Evolutionary conservation across 257 asterid genomes (phyloP).

Genomic region (Solanum sparsipilum): DNA sequence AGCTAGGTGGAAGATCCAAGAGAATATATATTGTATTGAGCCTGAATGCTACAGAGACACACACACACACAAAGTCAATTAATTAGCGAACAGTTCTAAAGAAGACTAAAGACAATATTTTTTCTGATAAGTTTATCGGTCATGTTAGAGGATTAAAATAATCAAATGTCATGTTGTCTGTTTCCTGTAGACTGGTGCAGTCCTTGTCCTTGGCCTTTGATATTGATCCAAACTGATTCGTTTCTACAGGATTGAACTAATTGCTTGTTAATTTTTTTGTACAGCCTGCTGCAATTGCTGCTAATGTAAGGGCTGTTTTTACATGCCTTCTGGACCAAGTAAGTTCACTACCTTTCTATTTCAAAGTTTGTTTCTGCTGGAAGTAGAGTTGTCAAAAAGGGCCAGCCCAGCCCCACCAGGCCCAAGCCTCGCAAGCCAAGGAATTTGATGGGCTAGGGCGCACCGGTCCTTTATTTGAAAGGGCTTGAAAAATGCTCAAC

Average conservation of each 20-base stretch:
- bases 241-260: constrained; percentile 1
- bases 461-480: too few species aligned
- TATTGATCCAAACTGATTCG: not conserved
- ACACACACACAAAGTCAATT: not conserved
- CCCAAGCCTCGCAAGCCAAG: not conserved
- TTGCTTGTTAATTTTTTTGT: constrained; percentile 11
- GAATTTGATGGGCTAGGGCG: not conserved
- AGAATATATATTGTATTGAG: not conserved
- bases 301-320: constrained; percentile 78
- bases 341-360: constrained; percentile 8
- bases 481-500: not conserved
- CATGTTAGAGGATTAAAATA: not conserved
- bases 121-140: not conserved
- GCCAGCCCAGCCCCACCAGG: not conserved
- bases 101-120: not conserved
- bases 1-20: not conserved
- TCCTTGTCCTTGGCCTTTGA: not conserved
- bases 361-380: constrained; percentile 10
- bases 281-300: constrained; percentile 88
- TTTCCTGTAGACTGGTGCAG: not conserved
- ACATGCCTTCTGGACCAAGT: constrained; percentile 96
- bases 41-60: not conserved
- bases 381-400: not conserved
- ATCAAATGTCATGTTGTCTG: not conserved
- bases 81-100: not conserved